Base-by-base conservation (phyloP, 2,329 filamentous ascomycete species). In the Botryotinia globosa region DNA sequence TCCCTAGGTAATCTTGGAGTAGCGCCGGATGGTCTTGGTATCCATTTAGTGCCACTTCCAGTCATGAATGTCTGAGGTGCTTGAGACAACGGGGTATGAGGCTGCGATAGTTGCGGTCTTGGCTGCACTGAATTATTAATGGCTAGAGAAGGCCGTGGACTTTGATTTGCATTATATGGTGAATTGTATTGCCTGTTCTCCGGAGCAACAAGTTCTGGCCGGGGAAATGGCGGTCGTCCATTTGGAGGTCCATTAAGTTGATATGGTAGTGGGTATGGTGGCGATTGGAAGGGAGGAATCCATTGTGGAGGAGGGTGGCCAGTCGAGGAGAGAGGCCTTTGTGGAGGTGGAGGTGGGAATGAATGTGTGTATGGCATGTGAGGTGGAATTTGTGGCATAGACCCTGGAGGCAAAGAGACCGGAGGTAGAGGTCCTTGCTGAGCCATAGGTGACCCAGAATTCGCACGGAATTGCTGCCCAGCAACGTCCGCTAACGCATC, bases 21-120 rank as follows among this genome's bases (percentile, higher is more conserved):
- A 7, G 88, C 88, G 6, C 87, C 86, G 1, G 87, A 89, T 10
- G 87, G 85, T 8, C 83, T 84, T 25, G 86, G 82, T 3, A 84
- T 87, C 89, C 89, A 91, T 77, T 86, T 87, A 0, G 89, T 91
- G 62, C 87, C 88, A 63, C 74, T 78, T 25, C 80, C 80, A 56
- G 80, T 81, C 34, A 74, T 77, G 51, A 73, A 72, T 7, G 45
- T 74, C 25, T 71, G 69, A 7, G 42, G 45, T 29, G 69, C 72
- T 20, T 74, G 74, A 16, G 74, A 72, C 10, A 77, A 68, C 14
- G 80, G 80, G 8, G 80, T 80, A 69, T 76, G 75, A 29, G 79
- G 79, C 42, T 74, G 70, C 61, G 72, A 76, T 39, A 74, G 66
- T 32, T 75, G 74, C 63, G 68, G 65, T 61, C 73, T 76, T 20